Conservation (phyloP, 2,329 filamentous ascomycete genomes). For the Cladosporium austrohemisphaericum region DNA sequence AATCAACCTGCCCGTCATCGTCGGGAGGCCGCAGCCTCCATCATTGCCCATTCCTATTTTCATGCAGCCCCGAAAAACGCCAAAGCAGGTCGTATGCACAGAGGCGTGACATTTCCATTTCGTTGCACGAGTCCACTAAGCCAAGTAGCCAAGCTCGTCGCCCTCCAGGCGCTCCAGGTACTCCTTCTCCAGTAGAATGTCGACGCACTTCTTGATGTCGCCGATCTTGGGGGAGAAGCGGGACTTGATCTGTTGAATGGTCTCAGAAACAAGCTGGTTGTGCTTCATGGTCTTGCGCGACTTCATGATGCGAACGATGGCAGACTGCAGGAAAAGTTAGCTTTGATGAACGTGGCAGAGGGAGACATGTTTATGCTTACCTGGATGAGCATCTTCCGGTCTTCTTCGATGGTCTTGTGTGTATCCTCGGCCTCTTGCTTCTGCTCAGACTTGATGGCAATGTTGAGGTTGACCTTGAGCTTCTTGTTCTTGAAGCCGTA, state of each 20-base stretch:
- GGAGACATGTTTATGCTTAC: constrained; percentile 52
- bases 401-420: constrained; percentile 99
- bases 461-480: constrained; percentile 92
- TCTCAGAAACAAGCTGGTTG: constrained; percentile 86
- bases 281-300: constrained; percentile 99
- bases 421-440: constrained; percentile 96
- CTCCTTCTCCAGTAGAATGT: constrained; percentile 97
- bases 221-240: constrained; percentile 89
- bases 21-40: constrained; percentile 9
- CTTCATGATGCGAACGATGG: constrained; percentile 99
- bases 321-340: constrained; percentile 62
- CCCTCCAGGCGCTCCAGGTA: constrained; percentile 94
- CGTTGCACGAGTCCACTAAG: constrained; percentile 47
- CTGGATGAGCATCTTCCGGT: constrained; percentile 93
- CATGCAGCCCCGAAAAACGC: constrained; percentile 11
- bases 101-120: not conserved
- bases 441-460: constrained; percentile 89
- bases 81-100: constrained; percentile 7
- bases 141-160: constrained; percentile 91
- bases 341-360: constrained; percentile 1
- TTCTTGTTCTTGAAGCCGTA: constrained; percentile 98
- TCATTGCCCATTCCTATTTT: constrained; percentile 13
- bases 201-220: constrained; percentile 99
- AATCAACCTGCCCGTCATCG: not conserved
- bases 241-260: constrained; percentile 88